Evolutionary conservation across 495 filamentous ascomycete genomes (phyloP).

Genomic region (Friedmanniomyces simplex): DNA sequence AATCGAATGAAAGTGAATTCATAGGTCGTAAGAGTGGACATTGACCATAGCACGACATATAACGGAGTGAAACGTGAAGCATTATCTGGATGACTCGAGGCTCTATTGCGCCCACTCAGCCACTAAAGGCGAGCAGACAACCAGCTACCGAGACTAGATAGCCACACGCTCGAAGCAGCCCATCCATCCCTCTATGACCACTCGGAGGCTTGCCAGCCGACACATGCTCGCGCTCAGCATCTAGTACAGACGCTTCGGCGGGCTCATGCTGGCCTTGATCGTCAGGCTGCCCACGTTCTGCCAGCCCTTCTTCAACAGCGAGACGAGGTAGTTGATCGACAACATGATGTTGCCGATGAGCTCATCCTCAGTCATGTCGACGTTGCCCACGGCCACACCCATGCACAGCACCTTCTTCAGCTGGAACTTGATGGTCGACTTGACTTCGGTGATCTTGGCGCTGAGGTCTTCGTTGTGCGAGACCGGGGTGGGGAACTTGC

Average conservation of each 20-base stretch:
- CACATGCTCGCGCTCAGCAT: not conserved
- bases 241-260: constrained; percentile 93
- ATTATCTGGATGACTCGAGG: constrained; percentile 14
- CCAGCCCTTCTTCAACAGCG: constrained; percentile 99
- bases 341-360: constrained; percentile 93
- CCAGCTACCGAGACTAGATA: constrained; percentile 9
- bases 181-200: constrained; percentile 4
- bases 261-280: constrained; percentile 99
- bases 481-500: constrained; percentile 98
- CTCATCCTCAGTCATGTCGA: constrained; percentile 93
- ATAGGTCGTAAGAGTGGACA: not conserved
- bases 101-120: constrained; percentile 15
- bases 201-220: not conserved
- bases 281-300: constrained; percentile 99
- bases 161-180: constrained; percentile 15
- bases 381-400: constrained; percentile 97
- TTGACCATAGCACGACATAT: not conserved
- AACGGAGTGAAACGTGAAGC: not conserved
- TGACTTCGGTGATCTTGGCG: constrained; percentile 94
- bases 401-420: constrained; percentile 99
- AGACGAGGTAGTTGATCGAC: constrained; percentile 99
- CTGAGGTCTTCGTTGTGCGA: constrained; percentile 88
- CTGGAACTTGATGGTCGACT: constrained; percentile 99
- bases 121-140: constrained; percentile 14
- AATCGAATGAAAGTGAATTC: not conserved